Percentiles rank a stretch among this genome's conserved stretches.
phyloP scores from a whole-genome alignment of 2,329 filamentous ascomycete genomes.

The Trichoderma sp. region DNA sequence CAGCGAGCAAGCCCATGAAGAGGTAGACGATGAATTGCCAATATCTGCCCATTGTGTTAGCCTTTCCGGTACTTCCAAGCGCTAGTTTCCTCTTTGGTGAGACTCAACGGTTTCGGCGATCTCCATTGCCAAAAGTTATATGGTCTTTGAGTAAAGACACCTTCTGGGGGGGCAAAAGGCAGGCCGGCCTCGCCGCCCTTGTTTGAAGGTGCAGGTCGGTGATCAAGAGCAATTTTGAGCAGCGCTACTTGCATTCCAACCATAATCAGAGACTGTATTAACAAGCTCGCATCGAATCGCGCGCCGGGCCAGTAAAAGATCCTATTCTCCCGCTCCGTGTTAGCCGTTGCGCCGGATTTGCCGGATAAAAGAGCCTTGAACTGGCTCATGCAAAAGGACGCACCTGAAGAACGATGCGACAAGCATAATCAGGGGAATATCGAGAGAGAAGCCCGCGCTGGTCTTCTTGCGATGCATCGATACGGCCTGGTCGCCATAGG shows the following conservation, averaged over 20 bases:
- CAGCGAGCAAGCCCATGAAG: constrained; percentile 54
- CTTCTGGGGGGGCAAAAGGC: constrained; percentile 58
- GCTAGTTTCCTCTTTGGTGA: background rate
- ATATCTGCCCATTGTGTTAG: constrained; percentile 48
- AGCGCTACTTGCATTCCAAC: constrained; percentile 61
- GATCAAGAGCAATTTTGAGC: constrained; percentile 66
- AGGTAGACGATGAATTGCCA: constrained; percentile 76
- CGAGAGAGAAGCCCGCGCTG: constrained; percentile 66
- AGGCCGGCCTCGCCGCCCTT: constrained; percentile 58
- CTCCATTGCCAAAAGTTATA: constrained; percentile 85
- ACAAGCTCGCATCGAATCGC: constrained; percentile 60
- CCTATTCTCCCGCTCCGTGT: constrained; percentile 37
- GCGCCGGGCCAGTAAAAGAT: constrained; percentile 70
- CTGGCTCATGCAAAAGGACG: constrained; percentile 20
- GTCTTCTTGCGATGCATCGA: constrained; percentile 63
- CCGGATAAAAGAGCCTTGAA: background rate
- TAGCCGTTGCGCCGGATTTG: constrained; percentile 17
- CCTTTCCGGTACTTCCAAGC: background rate
- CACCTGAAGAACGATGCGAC: constrained; percentile 65
- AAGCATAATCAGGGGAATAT: constrained; percentile 71
- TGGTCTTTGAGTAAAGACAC: constrained; percentile 51
- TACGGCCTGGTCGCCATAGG: constrained; percentile 63
- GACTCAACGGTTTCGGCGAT: constrained; percentile 60
- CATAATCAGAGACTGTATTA: constrained; percentile 65
- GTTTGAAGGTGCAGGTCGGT: constrained; percentile 58